These are phyloP conservation scores for Sesbania bispinosa DNA, from an alignment of 306 rosid species.

Conservation along the genomic window DNA sequence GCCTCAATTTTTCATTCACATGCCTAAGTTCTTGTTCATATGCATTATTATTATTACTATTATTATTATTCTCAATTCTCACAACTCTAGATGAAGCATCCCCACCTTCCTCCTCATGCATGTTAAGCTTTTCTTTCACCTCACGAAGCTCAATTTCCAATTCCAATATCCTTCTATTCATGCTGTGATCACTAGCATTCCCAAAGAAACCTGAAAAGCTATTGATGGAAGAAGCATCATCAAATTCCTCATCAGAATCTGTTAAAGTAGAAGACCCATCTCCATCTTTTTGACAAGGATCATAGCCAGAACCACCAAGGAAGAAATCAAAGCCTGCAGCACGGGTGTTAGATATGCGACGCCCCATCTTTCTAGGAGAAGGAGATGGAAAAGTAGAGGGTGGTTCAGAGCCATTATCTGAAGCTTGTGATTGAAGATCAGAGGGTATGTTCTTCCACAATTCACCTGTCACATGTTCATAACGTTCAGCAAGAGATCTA, in stretches of 20 bases:
- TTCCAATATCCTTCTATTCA: slow-evolving; percentile 62
- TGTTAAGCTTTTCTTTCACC: slow-evolving; percentile 50
- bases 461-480: slow-evolving; percentile 72
- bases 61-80: slow-evolving; percentile 30
- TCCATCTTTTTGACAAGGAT: slow-evolving; percentile 60
- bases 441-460: slow-evolving; percentile 50
- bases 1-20: slow-evolving; percentile 54
- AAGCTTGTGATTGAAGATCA: slow-evolving; percentile 75
- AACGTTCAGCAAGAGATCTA: slow-evolving; percentile 81
- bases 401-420: slow-evolving; percentile 64
- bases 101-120: slow-evolving; percentile 46
- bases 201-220: slow-evolving; percentile 47
- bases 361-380: slow-evolving; percentile 48
- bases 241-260: slow-evolving; percentile 74
- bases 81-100: slow-evolving; percentile 33
- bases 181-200: slow-evolving; percentile 45
- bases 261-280: slow-evolving; percentile 62
- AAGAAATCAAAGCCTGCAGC: slow-evolving; percentile 94
- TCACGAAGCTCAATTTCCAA: slow-evolving; percentile 78
- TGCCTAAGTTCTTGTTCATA: slow-evolving; percentile 56
- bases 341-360: slow-evolving; percentile 51
- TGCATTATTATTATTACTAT: slow-evolving; percentile 37
- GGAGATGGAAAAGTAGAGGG: slow-evolving; percentile 29
- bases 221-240: slow-evolving; percentile 69
- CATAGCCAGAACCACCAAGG: slow-evolving; percentile 72